Evolutionary conservation across 176 grass and related monocot genomes (phyloP), one percentile per base, ranked within the genome.

Genomic region (Leersia perrieri): DNA sequence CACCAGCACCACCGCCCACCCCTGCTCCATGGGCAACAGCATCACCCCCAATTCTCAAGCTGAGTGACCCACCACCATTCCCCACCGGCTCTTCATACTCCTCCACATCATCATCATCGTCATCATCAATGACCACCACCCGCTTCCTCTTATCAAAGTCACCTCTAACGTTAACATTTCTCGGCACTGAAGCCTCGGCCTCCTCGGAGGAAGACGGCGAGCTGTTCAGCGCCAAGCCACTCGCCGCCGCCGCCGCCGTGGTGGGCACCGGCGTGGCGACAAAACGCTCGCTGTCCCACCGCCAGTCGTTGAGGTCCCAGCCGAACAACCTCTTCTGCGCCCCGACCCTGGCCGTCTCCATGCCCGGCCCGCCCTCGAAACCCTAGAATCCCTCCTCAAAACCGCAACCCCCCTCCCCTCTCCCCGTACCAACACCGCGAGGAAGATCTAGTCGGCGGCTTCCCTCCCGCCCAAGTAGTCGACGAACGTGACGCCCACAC

Each of bases 271-370:
- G 93, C 13, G 76, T 90, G 25, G 97, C 97, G 1, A 90, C 79
- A 51, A 99, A 90, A 40, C 76, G 80, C 22, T 98, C 90, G 15
- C 92, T 80, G 83, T 98, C 88, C 95, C 95, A 95, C 74, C 80
- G 91, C 95, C 95, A 98, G 14, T 91, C 88, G 78, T 98, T 95
- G 65, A 94, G 88, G 83, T 98, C 92, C 95, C 95, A 98, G 55
- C 93, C 90, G 31, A 94, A 87, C 60, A 85, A 73, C 73, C 79
- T 86, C 65, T 85, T 93, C 77, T 86, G 87, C 34, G 79, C 73
- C 18, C 93, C 97, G 30, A 96, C 33, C 82, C 90, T 80, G 70
- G 91, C 60, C 40, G 94, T 93, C 77, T 91, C 65, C 88, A 89
- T 87, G 65, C 10, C 66, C 22, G n/a, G n/a, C n/a, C 40, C 20